phyloP scores from a whole-genome alignment of 192 early-diverging fungal genomes.

The Dispira parvispora region DNA sequence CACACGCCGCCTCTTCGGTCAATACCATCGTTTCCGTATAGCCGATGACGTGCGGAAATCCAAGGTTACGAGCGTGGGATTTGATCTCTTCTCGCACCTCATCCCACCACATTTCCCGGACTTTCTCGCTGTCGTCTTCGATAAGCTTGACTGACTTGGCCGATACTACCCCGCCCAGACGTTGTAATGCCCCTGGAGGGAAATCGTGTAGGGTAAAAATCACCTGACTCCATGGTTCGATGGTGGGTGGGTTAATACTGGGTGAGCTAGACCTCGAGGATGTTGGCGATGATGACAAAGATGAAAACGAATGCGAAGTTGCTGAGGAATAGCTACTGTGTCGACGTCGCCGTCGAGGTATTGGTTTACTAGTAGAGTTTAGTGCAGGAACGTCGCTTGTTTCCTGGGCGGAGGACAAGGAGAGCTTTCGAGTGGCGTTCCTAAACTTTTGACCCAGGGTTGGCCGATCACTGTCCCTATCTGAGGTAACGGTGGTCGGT shows the following conservation, averaged over 20 bases:
- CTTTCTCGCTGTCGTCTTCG: slow-evolving; percentile 24
- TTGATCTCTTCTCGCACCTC: slow-evolving; percentile 71
- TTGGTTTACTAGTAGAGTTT: no score
- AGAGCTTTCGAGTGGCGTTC: no score
- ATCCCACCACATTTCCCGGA: slow-evolving; percentile 46
- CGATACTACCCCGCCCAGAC: slow-evolving; percentile 40
- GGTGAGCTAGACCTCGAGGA: no score
- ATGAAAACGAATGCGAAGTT: no score
- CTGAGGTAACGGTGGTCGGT: no score
- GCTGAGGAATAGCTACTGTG: no score
- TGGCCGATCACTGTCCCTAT: no score
- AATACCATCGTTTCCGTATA: slow-evolving; percentile 50
- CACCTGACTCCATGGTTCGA: slow-evolving; percentile 11
- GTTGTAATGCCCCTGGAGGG: slow-evolving; percentile 26
- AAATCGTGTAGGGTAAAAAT: slow-evolving; percentile 33
- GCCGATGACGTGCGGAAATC: slow-evolving; percentile 56
- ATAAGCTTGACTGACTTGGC: slow-evolving; percentile 46
- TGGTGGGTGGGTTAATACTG: background rate
- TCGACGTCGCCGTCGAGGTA: no score
- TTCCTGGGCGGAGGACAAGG: no score
- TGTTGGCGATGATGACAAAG: no score
- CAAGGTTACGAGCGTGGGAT: slow-evolving; percentile 43
- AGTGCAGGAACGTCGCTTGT: no score
- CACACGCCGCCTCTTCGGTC: slow-evolving; percentile 40
- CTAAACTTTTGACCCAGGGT: no score